Evolutionary conservation across 805 yeast genomes (phyloP).

Genomic region (Phaffomyces opuntiae): DNA sequence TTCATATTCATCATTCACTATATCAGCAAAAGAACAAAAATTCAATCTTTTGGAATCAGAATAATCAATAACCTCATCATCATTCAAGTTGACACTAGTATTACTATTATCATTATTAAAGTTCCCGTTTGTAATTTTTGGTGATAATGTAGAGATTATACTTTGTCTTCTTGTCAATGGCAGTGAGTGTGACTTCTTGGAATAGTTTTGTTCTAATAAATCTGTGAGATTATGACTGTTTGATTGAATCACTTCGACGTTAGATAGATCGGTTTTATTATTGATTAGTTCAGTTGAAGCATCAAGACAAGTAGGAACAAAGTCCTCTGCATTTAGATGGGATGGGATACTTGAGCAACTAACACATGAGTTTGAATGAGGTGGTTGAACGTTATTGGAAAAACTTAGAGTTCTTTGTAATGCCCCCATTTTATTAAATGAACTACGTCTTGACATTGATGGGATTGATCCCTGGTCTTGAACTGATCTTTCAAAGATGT

Average conservation of each 20-base stretch:
- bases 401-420: conserved; percentile 4
- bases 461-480: conserved; percentile 10
- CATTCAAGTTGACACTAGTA: background rate
- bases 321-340: conserved; percentile 41
- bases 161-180: conserved; percentile 8
- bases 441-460: conserved; percentile 7
- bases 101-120: too few species aligned
- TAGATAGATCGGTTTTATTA: conserved; percentile 49
- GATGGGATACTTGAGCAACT: conserved; percentile 1
- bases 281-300: conserved; percentile 64
- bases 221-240: conserved; percentile 21
- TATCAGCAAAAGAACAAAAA: conserved; percentile 21
- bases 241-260: conserved; percentile 63
- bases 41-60: conserved; percentile 20
- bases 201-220: conserved; percentile 3
- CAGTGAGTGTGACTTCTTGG: background rate
- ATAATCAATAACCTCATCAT: conserved; percentile 13
- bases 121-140: background rate
- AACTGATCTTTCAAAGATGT: conserved; percentile 16
- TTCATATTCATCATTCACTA: conserved; percentile 18
- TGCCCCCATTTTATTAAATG: conserved; percentile 6
- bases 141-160: background rate
- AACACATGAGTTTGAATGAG: background rate
- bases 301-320: conserved; percentile 75
- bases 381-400: background rate